Base-by-base conservation (phyloP, 2,329 filamentous ascomycete species). In the Venturia carpophila region DNA sequence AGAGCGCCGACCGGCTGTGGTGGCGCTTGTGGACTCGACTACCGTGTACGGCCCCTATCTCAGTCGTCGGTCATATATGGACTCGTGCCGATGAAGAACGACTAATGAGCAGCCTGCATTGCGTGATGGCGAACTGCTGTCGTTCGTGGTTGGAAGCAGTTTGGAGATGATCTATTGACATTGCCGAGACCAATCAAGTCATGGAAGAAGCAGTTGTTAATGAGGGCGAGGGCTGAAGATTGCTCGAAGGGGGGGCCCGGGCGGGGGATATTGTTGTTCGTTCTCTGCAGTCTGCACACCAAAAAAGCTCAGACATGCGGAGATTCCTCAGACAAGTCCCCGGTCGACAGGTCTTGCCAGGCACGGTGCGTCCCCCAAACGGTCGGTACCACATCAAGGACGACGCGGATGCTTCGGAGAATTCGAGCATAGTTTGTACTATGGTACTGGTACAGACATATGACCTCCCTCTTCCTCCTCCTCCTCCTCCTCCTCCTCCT, bases 21-120 rank as follows among this genome's bases (percentile, higher is more conserved):
- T 58, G 52, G 52, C 52, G 52, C 52, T 37, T n/a, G 17, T 58
- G 52, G 52, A 58, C 30, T 58, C 27, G 52, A 34, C 52, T 37
- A 6, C 3, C 30, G 30, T 34, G 30, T 34, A 24, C 52, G 52
- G 30, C 52, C 52, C 52, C 52, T 58, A 58, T 58, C 30, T 37
- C 27, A 21, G 15, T 21, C 52, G 52, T 10, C 52, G 52, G 52
- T 39, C 10, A 9, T 37, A 10, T 21, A 39, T 56, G 11, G 49
- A 34, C 11, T 34, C 24, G 49, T 56, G 49, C 11, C 24, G 1
- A 7, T 56, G 49, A 34, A 30, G 49, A 55, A 34, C 27, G 6
- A 17, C 2, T 2, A 6, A 24, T 49, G n/a, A 11, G 19, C 21
- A 7, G 19, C 5, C n/a, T 13, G 21, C 47, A 52, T 52, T 27